Evolutionary conservation across 208 protist species (phyloP).

Genomic region (Crithidia fasciculata): DNA sequence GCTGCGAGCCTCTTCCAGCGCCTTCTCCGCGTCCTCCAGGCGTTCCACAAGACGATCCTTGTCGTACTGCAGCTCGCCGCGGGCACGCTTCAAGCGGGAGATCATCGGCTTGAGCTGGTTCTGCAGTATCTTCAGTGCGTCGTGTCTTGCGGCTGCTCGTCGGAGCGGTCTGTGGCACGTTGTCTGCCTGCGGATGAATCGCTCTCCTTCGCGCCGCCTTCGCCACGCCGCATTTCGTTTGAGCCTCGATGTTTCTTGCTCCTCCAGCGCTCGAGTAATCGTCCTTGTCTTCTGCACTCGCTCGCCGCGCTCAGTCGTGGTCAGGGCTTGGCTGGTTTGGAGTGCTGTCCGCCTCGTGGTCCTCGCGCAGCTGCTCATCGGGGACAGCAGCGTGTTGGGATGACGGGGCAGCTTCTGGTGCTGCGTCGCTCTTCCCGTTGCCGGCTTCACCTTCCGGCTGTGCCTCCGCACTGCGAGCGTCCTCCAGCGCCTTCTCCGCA

Average conservation of each 20-base stretch:
- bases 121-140: conserved; percentile 20
- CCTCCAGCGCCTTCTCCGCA: neutral
- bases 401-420: conserved; percentile 37
- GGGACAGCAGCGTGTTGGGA: conserved; percentile 1
- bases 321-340: too few relatives aligned
- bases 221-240: too few relatives aligned
- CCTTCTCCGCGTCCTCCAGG: neutral
- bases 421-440: neutral
- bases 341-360: too few relatives aligned
- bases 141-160: neutral
- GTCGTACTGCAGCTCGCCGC: conserved; percentile 10
- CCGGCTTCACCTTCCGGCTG: neutral
- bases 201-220: too few relatives aligned
- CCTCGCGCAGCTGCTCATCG: conserved; percentile 24
- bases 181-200: too few relatives aligned
- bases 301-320: too few relatives aligned
- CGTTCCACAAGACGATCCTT: neutral
- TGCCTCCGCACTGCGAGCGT: neutral
- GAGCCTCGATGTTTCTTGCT: too few relatives aligned
- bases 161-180: too few relatives aligned
- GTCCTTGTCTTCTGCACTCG: too few relatives aligned
- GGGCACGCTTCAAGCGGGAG: conserved; percentile 8
- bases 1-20: neutral
- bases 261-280: too few relatives aligned
- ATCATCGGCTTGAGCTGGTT: conserved; percentile 30